phyloP scores from a whole-genome alignment of 352 stramenopile genomes.

The Thraustotheca clavata region DNA sequence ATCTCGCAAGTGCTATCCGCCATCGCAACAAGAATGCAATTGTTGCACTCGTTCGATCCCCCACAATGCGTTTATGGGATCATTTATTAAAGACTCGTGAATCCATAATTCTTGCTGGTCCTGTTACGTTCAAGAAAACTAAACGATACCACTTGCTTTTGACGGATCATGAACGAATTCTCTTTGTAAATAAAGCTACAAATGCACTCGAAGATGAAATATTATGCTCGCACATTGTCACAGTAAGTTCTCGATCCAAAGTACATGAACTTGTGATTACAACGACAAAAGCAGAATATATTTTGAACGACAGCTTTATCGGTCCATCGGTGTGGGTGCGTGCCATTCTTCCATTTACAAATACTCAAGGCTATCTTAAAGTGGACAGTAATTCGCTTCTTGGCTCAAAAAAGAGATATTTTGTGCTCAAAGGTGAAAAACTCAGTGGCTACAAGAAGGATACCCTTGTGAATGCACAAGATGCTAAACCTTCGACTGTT shows the following conservation, averaged over 20 bases:
- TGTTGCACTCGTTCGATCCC: conserved; percentile 70
- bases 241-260: conserved; percentile 73
- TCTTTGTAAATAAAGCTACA: conserved; percentile 84
- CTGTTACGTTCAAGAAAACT: conserved; percentile 73
- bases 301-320: conserved; percentile 81
- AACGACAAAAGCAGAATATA: conserved; percentile 65
- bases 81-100: conserved; percentile 74
- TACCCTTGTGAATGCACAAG: conserved; percentile 48
- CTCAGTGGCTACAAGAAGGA: conserved; percentile 73
- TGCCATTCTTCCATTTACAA: conserved; percentile 78
- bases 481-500: conserved; percentile 63
- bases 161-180: conserved; percentile 73
- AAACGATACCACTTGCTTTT: conserved; percentile 77
- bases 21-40: conserved; percentile 77
- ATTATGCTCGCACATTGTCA: conserved; percentile 83
- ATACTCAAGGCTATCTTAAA: conserved; percentile 74
- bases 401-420: conserved; percentile 81
- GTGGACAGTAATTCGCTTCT: conserved; percentile 68
- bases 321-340: conserved; percentile 74
- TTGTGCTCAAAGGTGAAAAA: conserved; percentile 50
- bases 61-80: conserved; percentile 78
- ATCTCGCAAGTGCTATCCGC: conserved; percentile 66
- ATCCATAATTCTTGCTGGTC: conserved; percentile 66
- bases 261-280: conserved; percentile 63
- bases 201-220: conserved; percentile 85